Percentiles rank a stretch among this genome's conserved stretches.
Conservation (phyloP, 75 land plant species). For the Selaginella moellendorffii region DNA sequence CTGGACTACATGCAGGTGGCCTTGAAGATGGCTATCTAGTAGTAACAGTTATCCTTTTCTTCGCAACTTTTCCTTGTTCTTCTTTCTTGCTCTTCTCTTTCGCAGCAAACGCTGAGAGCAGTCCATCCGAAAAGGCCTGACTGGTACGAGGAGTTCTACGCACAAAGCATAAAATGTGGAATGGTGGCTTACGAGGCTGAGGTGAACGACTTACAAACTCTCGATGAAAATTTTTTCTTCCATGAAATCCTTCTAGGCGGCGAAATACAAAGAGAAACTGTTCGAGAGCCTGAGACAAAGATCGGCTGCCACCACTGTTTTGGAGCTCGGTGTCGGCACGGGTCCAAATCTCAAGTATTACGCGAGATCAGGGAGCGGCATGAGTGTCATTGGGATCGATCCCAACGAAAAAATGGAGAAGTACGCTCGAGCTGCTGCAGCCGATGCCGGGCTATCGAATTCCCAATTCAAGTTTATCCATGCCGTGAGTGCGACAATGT, state of each 20-base stretch:
- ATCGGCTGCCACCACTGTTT: constrained; percentile 32
- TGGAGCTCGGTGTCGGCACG: constrained; percentile 81
- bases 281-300: constrained; percentile 34
- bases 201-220: too few relatives aligned
- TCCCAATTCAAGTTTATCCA: constrained; percentile 44
- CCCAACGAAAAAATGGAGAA: constrained; percentile 77
- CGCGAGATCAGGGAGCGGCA: constrained; percentile 14
- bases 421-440: constrained; percentile 53
- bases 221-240: too few relatives aligned
- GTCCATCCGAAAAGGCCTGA: constrained; percentile 45
- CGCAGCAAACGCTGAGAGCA: constrained; percentile 29
- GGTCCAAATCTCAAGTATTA: constrained; percentile 59
- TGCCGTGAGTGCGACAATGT: constrained; percentile 70
- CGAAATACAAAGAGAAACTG: constrained; percentile 14
- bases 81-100: too few relatives aligned
- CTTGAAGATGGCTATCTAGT: too few relatives aligned
- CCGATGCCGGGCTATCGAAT: constrained; percentile 35
- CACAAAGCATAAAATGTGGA: constrained; percentile 19
- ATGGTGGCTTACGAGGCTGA: constrained; percentile 52
- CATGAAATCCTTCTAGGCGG: too few relatives aligned
- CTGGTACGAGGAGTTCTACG: constrained; percentile 70
- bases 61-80: too few relatives aligned
- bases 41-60: too few relatives aligned
- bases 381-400: constrained; percentile 47
- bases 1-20: too few relatives aligned